phyloP scores from a whole-genome alignment of 495 filamentous ascomycete genomes.

The Aspergillus panamensis region DNA sequence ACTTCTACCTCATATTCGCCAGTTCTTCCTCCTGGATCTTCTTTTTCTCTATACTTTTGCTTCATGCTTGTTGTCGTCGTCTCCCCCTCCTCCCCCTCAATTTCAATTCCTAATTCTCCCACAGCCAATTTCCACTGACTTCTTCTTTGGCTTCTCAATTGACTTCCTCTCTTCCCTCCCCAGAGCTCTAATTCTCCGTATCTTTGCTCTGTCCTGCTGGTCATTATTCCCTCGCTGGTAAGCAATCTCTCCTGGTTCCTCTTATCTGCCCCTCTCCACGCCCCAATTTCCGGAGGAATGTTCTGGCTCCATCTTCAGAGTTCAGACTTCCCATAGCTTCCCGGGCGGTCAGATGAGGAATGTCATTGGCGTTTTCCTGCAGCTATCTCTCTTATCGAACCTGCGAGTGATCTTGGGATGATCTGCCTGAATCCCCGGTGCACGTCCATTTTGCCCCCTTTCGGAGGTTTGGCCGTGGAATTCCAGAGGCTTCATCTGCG shows the following conservation, averaged over 20 bases:
- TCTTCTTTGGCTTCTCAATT: conserved; percentile 9
- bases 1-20: conserved; percentile 19
- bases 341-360: conserved; percentile 8
- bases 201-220: neutral
- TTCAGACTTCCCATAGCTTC: neutral
- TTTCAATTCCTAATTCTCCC: neutral
- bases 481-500: neutral
- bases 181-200: neutral
- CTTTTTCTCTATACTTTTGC: neutral
- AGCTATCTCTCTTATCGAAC: conserved; percentile 13
- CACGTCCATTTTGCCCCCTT: neutral
- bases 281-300: conserved; percentile 1
- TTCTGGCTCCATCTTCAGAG: neutral
- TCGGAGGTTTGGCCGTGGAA: neutral
- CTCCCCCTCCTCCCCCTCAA: neutral
- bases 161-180: neutral
- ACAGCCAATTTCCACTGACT: neutral
- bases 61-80: neutral
- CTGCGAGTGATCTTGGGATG: neutral
- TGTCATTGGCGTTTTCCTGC: conserved; percentile 10
- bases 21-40: conserved; percentile 1
- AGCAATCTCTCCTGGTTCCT: conserved; percentile 3
- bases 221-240: conserved; percentile 13
- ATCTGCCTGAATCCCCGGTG: conserved; percentile 3
- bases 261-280: neutral